Evolutionary conservation across 768 basidiomycete genomes (phyloP), one percentile per base, ranked within the genome.

Genomic region (Leucosporidium creatinivorum): DNA sequence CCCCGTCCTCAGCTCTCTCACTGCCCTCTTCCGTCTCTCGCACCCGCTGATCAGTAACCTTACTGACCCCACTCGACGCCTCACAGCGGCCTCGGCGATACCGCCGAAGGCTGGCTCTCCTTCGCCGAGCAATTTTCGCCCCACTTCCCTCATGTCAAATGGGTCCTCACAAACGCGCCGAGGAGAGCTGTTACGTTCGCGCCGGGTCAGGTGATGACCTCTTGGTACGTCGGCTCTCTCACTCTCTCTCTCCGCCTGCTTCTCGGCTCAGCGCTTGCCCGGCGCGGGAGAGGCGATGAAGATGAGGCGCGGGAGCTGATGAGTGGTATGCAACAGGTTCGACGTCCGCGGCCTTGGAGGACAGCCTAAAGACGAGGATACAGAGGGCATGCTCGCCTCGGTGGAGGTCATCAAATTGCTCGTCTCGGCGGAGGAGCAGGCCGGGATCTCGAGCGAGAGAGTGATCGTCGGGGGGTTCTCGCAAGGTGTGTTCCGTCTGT

Each of bases 121-220:
- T 85, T 92, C 48, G 88, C 87, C 30, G 82, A 52, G 51, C n/a
- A 52, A 82, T 83, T 92, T 74, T 81, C 81, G 69, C 76, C 82
- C 44, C 81, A 77, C 17, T 80, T 92, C 39, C 80, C 83, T 18
- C 87, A 93, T 75, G 81, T 93, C 67, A 93, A 93, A 81, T 97
- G 91, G 90, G 80, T 96, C 55, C 81, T 96, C 30, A 91, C 91
- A 25, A 86, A 89, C 78, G 87, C 89, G 83, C 88, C 80, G 69
- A 72, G 68, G 69, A 84, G 83, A 67, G 80, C 84, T 10, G 86
- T 96, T 12, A 52, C 12, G 12, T 52, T 52, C 21, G 51, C 51
- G 2, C 36, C 39, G 21, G 51, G 23, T 15, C 51, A 26, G n/a
- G 3, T 23, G 51, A 52, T 26, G 51, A 52, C 51, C 3, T 9